These are phyloP conservation scores for Xylaria palmicola DNA, from an alignment of 495 filamentous ascomycete genomes.

Conservation along the genomic window DNA sequence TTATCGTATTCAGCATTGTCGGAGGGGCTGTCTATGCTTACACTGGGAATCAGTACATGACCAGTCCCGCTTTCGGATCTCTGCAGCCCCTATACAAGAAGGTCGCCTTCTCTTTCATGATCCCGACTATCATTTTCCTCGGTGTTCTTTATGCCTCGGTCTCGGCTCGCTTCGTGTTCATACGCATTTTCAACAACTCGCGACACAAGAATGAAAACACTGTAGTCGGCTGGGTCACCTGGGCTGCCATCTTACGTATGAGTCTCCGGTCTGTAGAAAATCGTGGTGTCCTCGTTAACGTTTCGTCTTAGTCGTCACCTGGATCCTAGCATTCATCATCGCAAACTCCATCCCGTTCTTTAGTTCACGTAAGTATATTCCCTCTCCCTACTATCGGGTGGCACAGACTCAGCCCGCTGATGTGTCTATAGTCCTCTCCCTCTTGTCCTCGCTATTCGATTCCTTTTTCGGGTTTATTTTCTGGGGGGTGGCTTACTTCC, in stretches of 20 bases:
- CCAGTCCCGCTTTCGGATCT: slow-evolving; percentile 77
- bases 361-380: slow-evolving; percentile 55
- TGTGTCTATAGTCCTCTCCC: slow-evolving; percentile 55
- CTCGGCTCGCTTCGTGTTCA: slow-evolving; percentile 82
- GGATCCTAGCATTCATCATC: slow-evolving; percentile 78
- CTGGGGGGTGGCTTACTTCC: slow-evolving; percentile 85
- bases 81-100: slow-evolving; percentile 74
- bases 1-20: slow-evolving; percentile 76
- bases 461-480: slow-evolving; percentile 94
- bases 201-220: slow-evolving; percentile 77
- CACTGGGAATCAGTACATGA: slow-evolving; percentile 82
- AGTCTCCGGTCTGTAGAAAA: background rate
- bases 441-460: slow-evolving; percentile 90
- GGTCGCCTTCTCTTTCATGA: slow-evolving; percentile 86
- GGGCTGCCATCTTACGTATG: slow-evolving; percentile 66
- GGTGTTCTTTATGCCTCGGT: slow-evolving; percentile 87
- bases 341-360: slow-evolving; percentile 92
- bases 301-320: slow-evolving; percentile 55
- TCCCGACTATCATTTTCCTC: slow-evolving; percentile 85
- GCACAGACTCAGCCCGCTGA: slow-evolving; percentile 7
- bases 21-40: slow-evolving; percentile 76
- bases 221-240: slow-evolving; percentile 74
- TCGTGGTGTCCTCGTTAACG: slow-evolving; percentile 15
- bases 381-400: background rate
- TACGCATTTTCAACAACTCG: slow-evolving; percentile 75